Percentiles rank a stretch among this genome's conserved stretches.
phyloP scores from a whole-genome alignment of 2,329 filamentous ascomycete genomes.

The Pseudocercospora pini-densiflorae region DNA sequence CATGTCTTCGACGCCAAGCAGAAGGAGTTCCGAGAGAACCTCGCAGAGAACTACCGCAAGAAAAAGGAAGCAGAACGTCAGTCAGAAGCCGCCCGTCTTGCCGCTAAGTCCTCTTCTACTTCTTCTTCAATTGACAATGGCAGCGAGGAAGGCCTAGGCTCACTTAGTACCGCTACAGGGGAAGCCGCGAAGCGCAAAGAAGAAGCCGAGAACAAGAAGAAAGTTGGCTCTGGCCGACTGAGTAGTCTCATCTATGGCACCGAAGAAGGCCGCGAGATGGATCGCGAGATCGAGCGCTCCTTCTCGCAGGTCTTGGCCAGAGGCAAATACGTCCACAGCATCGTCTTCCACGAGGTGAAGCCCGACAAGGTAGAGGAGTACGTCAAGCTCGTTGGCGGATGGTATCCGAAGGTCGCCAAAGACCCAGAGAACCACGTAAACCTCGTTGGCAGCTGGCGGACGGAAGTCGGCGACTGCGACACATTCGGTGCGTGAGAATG shows the following conservation, averaged over 20 bases:
- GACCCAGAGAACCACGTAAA: conserved; percentile 91
- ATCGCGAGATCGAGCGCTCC: conserved; percentile 92
- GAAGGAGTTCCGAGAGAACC: conserved; percentile 81
- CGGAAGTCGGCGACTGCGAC: conserved; percentile 95
- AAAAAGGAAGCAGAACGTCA: conserved; percentile 85
- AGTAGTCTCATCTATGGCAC: conserved; percentile 96
- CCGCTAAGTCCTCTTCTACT: conserved; percentile 41
- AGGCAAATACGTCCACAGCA: conserved; percentile 98
- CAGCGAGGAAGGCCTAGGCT: conserved; percentile 52
- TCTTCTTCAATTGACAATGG: conserved; percentile 53
- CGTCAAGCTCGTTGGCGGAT: conserved; percentile 81
- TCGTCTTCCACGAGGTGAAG: conserved; percentile 95
- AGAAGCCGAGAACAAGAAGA: conserved; percentile 65
- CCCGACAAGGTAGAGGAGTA: conserved; percentile 97
- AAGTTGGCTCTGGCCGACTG: conserved; percentile 59
- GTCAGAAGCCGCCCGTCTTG: conserved; percentile 50
- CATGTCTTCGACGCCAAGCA: conserved; percentile 81
- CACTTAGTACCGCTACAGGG: conserved; percentile 59
- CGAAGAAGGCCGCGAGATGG: conserved; percentile 89
- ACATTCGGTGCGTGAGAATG: conserved; percentile 74
- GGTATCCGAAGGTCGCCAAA: conserved; percentile 89
- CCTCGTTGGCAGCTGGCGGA: conserved; percentile 96
- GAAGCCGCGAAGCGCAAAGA: conserved; percentile 65
- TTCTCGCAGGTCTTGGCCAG: conserved; percentile 94
- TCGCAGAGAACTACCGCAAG: conserved; percentile 74